Evolutionary conservation across 768 basidiomycete genomes (phyloP).

Genomic region (Crassisporium funariophilum): DNA sequence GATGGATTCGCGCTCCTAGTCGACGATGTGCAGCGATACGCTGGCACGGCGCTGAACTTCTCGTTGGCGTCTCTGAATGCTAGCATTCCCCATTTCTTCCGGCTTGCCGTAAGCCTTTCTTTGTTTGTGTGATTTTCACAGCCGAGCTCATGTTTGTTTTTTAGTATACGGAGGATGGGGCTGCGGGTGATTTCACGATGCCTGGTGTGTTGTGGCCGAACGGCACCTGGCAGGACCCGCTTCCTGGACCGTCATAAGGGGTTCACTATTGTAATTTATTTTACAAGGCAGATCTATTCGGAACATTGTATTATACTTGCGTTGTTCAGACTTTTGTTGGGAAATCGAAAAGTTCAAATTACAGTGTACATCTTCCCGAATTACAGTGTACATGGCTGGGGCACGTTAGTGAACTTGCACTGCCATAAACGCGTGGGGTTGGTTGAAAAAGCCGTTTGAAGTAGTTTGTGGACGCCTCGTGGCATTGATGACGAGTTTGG

Average conservation of each 20-base stretch:
- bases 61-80: slow-evolving; percentile 64
- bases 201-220: slow-evolving; percentile 77
- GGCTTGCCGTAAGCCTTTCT: slow-evolving; percentile 64
- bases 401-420: too few relatives aligned
- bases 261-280: not conserved
- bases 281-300: too few relatives aligned
- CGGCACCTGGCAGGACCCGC: slow-evolving; percentile 79
- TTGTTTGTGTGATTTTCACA: slow-evolving; percentile 5
- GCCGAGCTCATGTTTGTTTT: too few relatives aligned
- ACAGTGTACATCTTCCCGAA: too few relatives aligned
- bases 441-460: too few relatives aligned
- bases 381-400: too few relatives aligned
- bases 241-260: slow-evolving; percentile 61
- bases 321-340: too few relatives aligned
- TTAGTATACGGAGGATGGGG: slow-evolving; percentile 51
- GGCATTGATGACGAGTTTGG: too few relatives aligned
- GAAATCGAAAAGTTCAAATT: too few relatives aligned
- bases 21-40: slow-evolving; percentile 84
- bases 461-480: too few relatives aligned
- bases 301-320: too few relatives aligned
- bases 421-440: too few relatives aligned
- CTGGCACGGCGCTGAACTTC: slow-evolving; percentile 71
- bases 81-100: slow-evolving; percentile 73
- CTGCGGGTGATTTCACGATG: slow-evolving; percentile 77
- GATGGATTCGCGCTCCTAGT: slow-evolving; percentile 78